Base-by-base conservation (phyloP, 2,329 filamentous ascomycete genomes). In the Penicillium vulpinum region DNA sequence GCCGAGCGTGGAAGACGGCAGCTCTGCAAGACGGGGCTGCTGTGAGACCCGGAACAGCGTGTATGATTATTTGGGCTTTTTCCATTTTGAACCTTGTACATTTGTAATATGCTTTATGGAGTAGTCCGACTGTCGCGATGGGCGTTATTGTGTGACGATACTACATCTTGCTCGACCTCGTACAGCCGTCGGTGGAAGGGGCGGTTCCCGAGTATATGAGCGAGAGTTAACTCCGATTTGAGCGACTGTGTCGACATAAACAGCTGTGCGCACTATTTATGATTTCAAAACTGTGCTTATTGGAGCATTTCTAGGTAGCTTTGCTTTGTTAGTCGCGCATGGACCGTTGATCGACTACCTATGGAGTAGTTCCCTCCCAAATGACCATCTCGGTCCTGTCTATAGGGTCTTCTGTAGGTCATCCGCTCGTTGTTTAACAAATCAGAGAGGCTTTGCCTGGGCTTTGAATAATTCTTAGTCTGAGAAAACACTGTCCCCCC, bases 271-370 rank as follows among this genome's bases (percentile, higher is more conserved):
- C 26, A 18, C n/a, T 54, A 56, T 59, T 15, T 24, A 54, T 62
- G 35, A 59, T 46, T 51, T 53, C 13, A 3, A 16, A 10, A 13
- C 46, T 21, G 21, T 28, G 22, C 24, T 48, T 21, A 50, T 54
- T 54, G 40, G 54, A n/a, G 21, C 1, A 13, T 28, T 38, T 24
- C 13, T 22, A 24, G 21, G 11, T 18, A 35, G 5, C 22, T 36
- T 39, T 52, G 28, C 38, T 54, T 56, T 51, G 49, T 45, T 53
- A 47, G 29, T 40, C 28, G 58, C 62, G 67, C 67, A 70, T 67
- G 68, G 68, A 36, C 67, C 67, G 60, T 66, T 61, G 63, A 67
- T 68, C 65, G 59, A 51, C 63, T 50, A 29, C 21, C 21, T 35
- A 11, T 3, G 31, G 29, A 31, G 53, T 62, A 65, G 62, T 60